phyloP scores from a whole-genome alignment of 129 eudicot species.

The Flaveria linearis region DNA sequence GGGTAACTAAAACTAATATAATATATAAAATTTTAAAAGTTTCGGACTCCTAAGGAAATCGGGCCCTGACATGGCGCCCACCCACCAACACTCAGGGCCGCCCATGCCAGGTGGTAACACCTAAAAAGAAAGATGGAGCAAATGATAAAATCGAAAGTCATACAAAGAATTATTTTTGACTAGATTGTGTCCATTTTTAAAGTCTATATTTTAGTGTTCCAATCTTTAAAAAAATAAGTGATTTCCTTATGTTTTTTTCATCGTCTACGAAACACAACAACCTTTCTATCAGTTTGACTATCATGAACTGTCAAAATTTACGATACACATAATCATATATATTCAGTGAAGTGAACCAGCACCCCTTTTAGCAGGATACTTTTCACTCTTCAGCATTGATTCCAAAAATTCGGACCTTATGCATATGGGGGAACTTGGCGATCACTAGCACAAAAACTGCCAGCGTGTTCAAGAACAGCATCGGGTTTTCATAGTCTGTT shows the following conservation, averaged over 20 bases:
- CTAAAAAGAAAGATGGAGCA: too few species aligned
- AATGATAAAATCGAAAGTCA: too few species aligned
- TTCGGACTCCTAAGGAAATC: too few species aligned
- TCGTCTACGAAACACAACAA: constrained; percentile 34
- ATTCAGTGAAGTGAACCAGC: constrained; percentile 15
- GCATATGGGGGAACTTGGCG: constrained; percentile 94
- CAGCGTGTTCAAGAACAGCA: constrained; percentile 78
- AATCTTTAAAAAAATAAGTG: too few species aligned
- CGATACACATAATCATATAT: constrained; percentile 15
- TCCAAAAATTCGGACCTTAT: constrained; percentile 94
- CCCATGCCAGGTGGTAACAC: too few species aligned
- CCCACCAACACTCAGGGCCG: too few species aligned
- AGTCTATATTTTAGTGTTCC: too few species aligned
- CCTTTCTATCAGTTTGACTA: constrained; percentile 29
- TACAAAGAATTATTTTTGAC: too few species aligned
- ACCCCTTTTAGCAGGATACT: constrained; percentile 14
- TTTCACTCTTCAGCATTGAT: constrained; percentile 76
- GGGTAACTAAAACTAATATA: too few species aligned
- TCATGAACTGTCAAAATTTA: constrained; percentile 42
- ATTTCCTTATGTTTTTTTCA: neutral
- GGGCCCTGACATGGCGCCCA: too few species aligned
- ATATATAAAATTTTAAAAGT: too few species aligned
- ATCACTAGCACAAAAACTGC: constrained; percentile 83
- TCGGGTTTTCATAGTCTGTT: constrained; percentile 78
- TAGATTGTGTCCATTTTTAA: too few species aligned